Base-by-base conservation (phyloP, 1,284 basidiomycete species). In the Pterula multifida region DNA sequence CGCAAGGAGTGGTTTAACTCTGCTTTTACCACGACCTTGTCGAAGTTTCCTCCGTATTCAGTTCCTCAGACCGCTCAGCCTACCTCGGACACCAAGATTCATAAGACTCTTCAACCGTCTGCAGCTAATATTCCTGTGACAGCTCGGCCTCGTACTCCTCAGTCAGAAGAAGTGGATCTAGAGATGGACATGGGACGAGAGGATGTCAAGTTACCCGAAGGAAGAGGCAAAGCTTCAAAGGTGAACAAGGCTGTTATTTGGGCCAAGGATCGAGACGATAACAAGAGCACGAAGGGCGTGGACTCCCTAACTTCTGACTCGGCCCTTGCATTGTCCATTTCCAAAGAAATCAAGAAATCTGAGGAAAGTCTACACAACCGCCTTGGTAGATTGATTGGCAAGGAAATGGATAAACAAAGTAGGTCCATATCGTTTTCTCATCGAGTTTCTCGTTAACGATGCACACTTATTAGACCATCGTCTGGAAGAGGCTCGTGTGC, bases 381-480 rank as follows among this genome's bases (percentile, higher is more conserved):
- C 46, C 79, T 91, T 52, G 81, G 79, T 17, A 75, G 82, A 44
- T 66, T 89, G 50, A 79, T 91, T 56, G 75, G 77, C 35, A 89
- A 88, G 67, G 86, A 90, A 64, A 79, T 91, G 69, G 87, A 90
- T 59, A 89, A 85, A 65, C 87, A 90, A 64, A 79, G 88, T 89
- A 57, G 64, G 68, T 62, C 54, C 25, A 54, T 45, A 42, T 57
- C 46, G 2, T 17, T 22, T 17, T 51, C 52, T 35, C n/a, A 23
- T 44, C 39, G 26, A 36, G 24, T 48, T 36, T 50, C 48, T 47
- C 23, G 52, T 50, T 32, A 21, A 42, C 19, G 42, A 61, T 45
- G 50, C 36, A 3, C n/a, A n/a, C n/a, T 25, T 36, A 12, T 22
- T 58, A 90, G 87, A 89, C 60, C 78, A 81, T 74, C 83, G 84